Percentiles rank a stretch among this genome's conserved stretches.
Evolutionary conservation across 306 rosid species (phyloP).

Genomic region (Cicer arietinum): DNA sequence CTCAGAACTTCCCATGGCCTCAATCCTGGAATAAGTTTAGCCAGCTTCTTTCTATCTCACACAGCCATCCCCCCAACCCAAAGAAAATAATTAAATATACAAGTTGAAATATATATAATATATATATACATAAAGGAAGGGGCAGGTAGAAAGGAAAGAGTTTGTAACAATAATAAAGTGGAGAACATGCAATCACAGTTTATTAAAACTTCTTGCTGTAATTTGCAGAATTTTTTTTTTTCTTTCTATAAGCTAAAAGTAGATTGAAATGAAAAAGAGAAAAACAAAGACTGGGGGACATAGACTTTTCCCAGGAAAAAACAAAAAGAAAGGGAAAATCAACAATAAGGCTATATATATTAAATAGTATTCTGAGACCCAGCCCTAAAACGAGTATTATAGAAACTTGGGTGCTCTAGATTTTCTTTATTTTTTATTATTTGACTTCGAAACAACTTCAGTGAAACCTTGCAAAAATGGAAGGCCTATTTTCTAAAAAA

Average conservation of each 20-base stretch:
- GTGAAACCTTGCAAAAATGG: neutral
- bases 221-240: neutral
- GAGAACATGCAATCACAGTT: conserved; percentile 20
- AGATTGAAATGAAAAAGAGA: too few species aligned
- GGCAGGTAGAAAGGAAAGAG: neutral
- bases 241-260: too few species aligned
- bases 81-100: neutral
- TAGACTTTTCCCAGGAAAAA: too few species aligned
- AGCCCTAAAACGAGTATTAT: too few species aligned
- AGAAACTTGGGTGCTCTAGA: too few species aligned
- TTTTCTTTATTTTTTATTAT: too few species aligned
- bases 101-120: neutral
- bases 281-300: too few species aligned
- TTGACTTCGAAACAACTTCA: too few species aligned
- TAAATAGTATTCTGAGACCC: too few species aligned
- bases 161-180: conserved; percentile 34
- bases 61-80: conserved; percentile 17
- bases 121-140: too few species aligned
- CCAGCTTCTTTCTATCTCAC: conserved; percentile 61
- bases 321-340: too few species aligned
- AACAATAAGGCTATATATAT: too few species aligned
- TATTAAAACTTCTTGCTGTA: conserved; percentile 18
- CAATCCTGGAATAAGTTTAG: conserved; percentile 74
- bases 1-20: conserved; percentile 99
- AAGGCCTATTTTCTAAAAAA: neutral